Conservation (phyloP, 352 stramenopile genomes). For the Globisporangium paddicum region DNA sequence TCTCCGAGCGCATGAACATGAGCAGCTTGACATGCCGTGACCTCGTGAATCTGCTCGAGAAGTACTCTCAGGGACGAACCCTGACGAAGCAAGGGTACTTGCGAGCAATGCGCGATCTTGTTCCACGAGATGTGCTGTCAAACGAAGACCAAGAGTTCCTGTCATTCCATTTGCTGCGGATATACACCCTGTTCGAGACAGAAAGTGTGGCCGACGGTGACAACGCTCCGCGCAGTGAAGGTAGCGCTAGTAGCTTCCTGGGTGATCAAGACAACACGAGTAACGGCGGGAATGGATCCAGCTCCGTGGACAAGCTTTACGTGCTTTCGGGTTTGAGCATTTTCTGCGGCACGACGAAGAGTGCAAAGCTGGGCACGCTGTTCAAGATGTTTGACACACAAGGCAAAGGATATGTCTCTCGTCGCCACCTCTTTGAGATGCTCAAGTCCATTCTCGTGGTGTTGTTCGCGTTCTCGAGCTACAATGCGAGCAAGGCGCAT, state of each 20-base stretch:
- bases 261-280: constrained; percentile 20
- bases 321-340: constrained; percentile 87
- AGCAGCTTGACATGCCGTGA: constrained; percentile 59
- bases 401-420: constrained; percentile 53
- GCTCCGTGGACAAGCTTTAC: constrained; percentile 70
- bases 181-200: constrained; percentile 81
- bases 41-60: constrained; percentile 66
- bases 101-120: constrained; percentile 69
- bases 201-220: constrained; percentile 48
- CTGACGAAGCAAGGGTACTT: constrained; percentile 76
- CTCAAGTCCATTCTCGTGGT: constrained; percentile 78
- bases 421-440: constrained; percentile 76
- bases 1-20: constrained; percentile 82
- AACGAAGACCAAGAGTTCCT: constrained; percentile 88
- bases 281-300: constrained; percentile 22
- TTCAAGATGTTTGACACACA: constrained; percentile 81
- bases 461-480: constrained; percentile 82
- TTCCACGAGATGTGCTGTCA: constrained; percentile 59
- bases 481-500: constrained; percentile 55
- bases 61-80: constrained; percentile 55
- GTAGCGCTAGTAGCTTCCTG: constrained; percentile 15
- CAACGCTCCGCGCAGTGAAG: constrained; percentile 21
- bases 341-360: constrained; percentile 94
- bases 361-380: constrained; percentile 88
- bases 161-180: constrained; percentile 79